phyloP scores from a whole-genome alignment of 352 stramenopile genomes.

The Globisporangium paroecandrum region DNA sequence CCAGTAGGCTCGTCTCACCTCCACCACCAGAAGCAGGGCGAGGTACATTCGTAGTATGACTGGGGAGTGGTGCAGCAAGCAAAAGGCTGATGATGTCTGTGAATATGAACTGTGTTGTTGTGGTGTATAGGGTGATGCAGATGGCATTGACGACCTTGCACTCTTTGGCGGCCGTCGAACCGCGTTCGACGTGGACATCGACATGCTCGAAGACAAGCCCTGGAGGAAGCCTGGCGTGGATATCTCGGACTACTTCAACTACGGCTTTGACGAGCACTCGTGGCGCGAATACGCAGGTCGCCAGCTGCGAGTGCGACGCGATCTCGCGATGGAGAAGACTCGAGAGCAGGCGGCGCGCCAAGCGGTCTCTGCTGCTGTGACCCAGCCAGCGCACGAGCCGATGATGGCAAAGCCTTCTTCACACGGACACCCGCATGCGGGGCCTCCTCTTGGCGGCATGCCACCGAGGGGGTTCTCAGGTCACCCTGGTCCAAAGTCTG shows the following conservation, averaged over 20 bases:
- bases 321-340: slow-evolving; percentile 70
- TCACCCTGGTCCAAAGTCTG: slow-evolving; percentile 1
- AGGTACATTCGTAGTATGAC: slow-evolving; percentile 15
- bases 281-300: slow-evolving; percentile 81
- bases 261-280: slow-evolving; percentile 89
- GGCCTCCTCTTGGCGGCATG: slow-evolving; percentile 21
- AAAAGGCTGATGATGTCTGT: neutral
- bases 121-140: slow-evolving; percentile 18
- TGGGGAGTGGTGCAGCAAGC: neutral
- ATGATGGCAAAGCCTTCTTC: slow-evolving; percentile 10
- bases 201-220: slow-evolving; percentile 88
- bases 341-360: slow-evolving; percentile 80
- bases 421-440: slow-evolving; percentile 4
- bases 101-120: neutral
- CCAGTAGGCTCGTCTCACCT: slow-evolving; percentile 21
- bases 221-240: slow-evolving; percentile 90
- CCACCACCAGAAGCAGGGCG: slow-evolving; percentile 23
- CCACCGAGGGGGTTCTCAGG: slow-evolving; percentile 21
- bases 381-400: slow-evolving; percentile 31
- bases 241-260: slow-evolving; percentile 94
- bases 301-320: slow-evolving; percentile 66
- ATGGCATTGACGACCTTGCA: slow-evolving; percentile 62
- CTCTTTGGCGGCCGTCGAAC: slow-evolving; percentile 82
- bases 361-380: slow-evolving; percentile 51
- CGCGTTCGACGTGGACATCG: slow-evolving; percentile 91